Evolutionary conservation across 2,329 filamentous ascomycete species (phyloP).

Genomic region (Metarhizium brunneum): DNA sequence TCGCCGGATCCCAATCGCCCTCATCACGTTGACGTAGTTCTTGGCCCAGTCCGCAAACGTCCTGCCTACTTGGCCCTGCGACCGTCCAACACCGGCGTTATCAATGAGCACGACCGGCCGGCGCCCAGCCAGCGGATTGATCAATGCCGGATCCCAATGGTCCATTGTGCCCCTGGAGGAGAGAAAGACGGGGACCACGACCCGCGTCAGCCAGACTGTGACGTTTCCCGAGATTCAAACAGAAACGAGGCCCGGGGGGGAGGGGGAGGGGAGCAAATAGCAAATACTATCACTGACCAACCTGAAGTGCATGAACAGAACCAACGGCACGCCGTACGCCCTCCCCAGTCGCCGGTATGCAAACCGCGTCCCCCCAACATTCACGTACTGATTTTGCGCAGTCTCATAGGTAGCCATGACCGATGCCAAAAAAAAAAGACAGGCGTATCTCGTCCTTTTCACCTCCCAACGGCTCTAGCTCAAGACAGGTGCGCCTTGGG

Average conservation of each 20-base stretch:
- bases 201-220: background rate
- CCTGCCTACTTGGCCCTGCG: conserved; percentile 29
- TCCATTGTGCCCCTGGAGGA: conserved; percentile 26
- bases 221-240: background rate
- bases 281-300: conserved; percentile 6
- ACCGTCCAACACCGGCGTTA: conserved; percentile 37
- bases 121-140: conserved; percentile 31
- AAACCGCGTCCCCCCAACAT: conserved; percentile 10
- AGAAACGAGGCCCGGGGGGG: background rate
- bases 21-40: conserved; percentile 25
- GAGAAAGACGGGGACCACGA: background rate
- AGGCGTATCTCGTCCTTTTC: too few relatives aligned
- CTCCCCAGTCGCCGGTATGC: too few relatives aligned
- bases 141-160: conserved; percentile 32
- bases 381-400: conserved; percentile 18
- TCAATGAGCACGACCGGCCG: conserved; percentile 38
- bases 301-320: conserved; percentile 23
- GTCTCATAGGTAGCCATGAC: conserved; percentile 21
- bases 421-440: background rate
- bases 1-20: conserved; percentile 26
- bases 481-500: background rate
- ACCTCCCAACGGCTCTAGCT: too few relatives aligned
- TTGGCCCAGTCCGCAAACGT: conserved; percentile 20
- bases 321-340: conserved; percentile 20
- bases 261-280: background rate